phyloP scores from a whole-genome alignment of 129 eudicot genomes.

The carrot (Daucus carota) region DH1_v3.0 NC_030389.2:11891501-11892000 shows the following conservation, averaged over 20 bases:
- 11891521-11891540: slow-evolving; percentile 85
- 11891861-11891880: not conserved
- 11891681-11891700: not conserved
- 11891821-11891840: not conserved
- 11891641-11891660: not conserved
- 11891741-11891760: not conserved
- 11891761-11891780: not conserved
- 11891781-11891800: not conserved
- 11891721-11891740: not conserved
- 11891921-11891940: not conserved
- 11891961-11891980: slow-evolving; percentile 31
- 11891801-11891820: not conserved
- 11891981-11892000: slow-evolving; percentile 64
- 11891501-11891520: slow-evolving; percentile 35
- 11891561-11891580: slow-evolving; percentile 80
- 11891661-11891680: not conserved
- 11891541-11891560: slow-evolving; percentile 88
- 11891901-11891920: not conserved
- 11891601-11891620: not conserved
- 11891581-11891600: not conserved
- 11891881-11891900: not conserved
- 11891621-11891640: not conserved
- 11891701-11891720: not conserved
- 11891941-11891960: not conserved
- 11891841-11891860: not conserved